Percentiles rank a stretch among this genome's conserved stretches.
These are phyloP conservation scores for Lablab purpureus DNA, from an alignment of 306 rosid species.

Conservation along the genomic window DNA sequence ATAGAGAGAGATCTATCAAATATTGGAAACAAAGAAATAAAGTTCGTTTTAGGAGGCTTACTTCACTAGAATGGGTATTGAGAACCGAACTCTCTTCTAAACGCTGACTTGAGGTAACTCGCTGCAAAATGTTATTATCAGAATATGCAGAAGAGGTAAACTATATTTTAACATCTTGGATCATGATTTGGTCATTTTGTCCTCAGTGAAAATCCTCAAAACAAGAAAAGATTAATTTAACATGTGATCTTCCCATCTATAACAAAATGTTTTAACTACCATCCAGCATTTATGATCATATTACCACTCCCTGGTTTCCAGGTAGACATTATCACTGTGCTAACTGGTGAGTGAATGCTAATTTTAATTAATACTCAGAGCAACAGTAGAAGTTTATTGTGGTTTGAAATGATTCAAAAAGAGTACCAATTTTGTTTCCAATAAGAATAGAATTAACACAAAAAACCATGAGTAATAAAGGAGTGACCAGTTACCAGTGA, in stretches of 20 bases:
- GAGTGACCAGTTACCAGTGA: conserved; percentile 69
- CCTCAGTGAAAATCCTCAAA: conserved; percentile 7
- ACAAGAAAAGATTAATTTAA: conserved; percentile 4
- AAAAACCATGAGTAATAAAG: conserved; percentile 12
- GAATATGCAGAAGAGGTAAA: neutral
- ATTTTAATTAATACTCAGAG: conserved; percentile 18
- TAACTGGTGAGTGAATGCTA: conserved; percentile 25
- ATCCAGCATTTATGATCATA: neutral
- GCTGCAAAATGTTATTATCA: conserved; percentile 60
- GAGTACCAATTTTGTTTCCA: neutral
- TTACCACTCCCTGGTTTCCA: conserved; percentile 16
- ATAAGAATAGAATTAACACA: conserved; percentile 32
- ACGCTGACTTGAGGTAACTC: conserved; percentile 94
- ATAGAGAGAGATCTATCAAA: neutral
- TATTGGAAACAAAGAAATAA: conserved; percentile 26
- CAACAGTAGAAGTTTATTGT: neutral
- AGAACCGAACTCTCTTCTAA: conserved; percentile 94
- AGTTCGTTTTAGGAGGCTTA: conserved; percentile 53
- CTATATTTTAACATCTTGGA: conserved; percentile 19
- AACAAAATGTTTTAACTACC: neutral
- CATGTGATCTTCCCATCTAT: neutral
- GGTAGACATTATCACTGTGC: neutral
- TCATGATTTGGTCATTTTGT: neutral
- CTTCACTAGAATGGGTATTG: conserved; percentile 81
- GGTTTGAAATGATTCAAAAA: conserved; percentile 2